Evolutionary conservation across 2,329 filamentous ascomycete species (phyloP), one percentile per base, ranked within the genome.

Genomic region (Trichoderma simmonsii): DNA sequence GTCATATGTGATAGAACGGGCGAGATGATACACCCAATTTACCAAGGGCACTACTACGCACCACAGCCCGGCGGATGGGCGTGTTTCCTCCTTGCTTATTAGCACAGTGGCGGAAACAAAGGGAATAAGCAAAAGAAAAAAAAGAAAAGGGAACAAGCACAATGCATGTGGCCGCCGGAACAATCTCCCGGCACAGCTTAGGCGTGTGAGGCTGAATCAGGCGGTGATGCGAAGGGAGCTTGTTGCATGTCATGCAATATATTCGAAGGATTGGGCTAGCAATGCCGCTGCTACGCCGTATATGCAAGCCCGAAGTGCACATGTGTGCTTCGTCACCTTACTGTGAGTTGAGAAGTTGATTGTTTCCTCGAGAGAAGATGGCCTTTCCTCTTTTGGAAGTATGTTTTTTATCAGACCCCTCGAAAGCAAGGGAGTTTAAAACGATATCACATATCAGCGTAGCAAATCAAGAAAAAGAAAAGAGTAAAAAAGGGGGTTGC

Each of bases 361-460:
- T 75, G 75, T 76, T 76, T 61, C 39, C 75, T 72, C 75, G 75
- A 75, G 75, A 69, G 32, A 76, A 76, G 73, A 57, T 56, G 60
- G 65, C 75, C 59, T 74, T 74, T 26, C 75, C 74, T 28, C 15
- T 73, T 74, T 59, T 15, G 74, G 66, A 8, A 48, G 26, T 39
- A 26, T 24, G 26, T 21, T 30, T 34, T 34, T 34, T 51, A 7
- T 28, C 24, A 32, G 15, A 12, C 30, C 43, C 57, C 21, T 59
- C 21, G 26, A 26, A 65, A 32, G 61, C 71, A 73, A 66, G 71
- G 71, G 61, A 62, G 18, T 18, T 21, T 5, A 18, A 28, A 11
- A 36, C 9, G 7, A 57, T 69, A 62, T 69, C 39, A 61, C 54
- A 60, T 48, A 28, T 43, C 54, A 61, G 48, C 6, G 56, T 15